Conservation (phyloP, 2,329 filamentous ascomycete genomes). For the Harringtonia aguacate region DNA sequence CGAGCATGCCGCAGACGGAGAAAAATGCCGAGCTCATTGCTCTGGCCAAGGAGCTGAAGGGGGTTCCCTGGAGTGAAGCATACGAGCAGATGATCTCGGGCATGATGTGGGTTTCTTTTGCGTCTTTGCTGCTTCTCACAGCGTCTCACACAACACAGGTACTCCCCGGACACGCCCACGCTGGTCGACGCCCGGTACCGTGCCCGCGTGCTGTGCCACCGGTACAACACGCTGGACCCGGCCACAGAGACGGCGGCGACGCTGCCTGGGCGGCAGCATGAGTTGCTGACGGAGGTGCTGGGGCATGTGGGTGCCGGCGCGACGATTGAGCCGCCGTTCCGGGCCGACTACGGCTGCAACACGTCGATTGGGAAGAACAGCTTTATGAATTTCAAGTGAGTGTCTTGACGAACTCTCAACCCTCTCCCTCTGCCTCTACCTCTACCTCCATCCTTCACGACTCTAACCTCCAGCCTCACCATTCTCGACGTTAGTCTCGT, state of each 20-base stretch:
- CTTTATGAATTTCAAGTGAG: constrained; percentile 69
- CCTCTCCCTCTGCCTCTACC: background rate
- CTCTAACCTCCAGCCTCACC: constrained; percentile 31
- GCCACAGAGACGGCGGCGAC: constrained; percentile 30
- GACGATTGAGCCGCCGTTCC: constrained; percentile 76
- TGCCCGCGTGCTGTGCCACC: constrained; percentile 13
- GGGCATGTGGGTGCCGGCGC: constrained; percentile 64
- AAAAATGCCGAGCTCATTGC: background rate
- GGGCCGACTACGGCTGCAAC: constrained; percentile 91
- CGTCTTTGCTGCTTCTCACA: background rate
- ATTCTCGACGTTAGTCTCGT: constrained; percentile 81
- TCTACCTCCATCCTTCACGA: background rate
- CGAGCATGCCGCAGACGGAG: no score
- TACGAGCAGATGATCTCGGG: constrained; percentile 57
- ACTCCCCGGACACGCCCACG: background rate
- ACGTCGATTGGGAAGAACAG: constrained; percentile 78
- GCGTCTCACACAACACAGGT: constrained; percentile 2
- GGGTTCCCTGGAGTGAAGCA: constrained; percentile 47
- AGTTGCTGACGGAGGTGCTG: constrained; percentile 38
- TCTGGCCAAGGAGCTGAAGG: constrained; percentile 32
- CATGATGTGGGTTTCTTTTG: constrained; percentile 34
- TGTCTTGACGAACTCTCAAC: no score
- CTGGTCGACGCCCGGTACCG: background rate
- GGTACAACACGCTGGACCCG: constrained; percentile 42
- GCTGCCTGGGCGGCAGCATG: constrained; percentile 27